Percentiles rank a stretch among this genome's conserved stretches.
Evolutionary conservation across 176 grass and related monocot genomes (phyloP).

Genomic region (Pontederia paniculata): DNA sequence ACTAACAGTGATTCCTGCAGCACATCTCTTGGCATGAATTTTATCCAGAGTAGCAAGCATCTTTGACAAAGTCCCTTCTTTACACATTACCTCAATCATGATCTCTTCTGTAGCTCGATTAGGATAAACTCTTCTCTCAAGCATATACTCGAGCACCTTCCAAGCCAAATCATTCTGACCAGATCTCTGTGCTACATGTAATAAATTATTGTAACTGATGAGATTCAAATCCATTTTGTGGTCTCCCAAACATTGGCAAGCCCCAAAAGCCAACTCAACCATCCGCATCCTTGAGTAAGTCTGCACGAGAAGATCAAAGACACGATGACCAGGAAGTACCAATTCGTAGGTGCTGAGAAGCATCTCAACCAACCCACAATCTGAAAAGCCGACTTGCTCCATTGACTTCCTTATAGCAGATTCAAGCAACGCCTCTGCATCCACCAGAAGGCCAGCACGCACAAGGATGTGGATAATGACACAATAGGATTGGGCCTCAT

Average conservation of each 20-base stretch:
- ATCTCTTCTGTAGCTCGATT: conserved; percentile 53
- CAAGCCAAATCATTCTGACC: conserved; percentile 39
- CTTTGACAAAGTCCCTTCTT: conserved; percentile 40
- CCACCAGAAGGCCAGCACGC: conserved; percentile 40
- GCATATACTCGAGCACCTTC: conserved; percentile 92
- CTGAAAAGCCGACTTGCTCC: neutral
- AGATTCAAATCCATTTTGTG: conserved; percentile 39
- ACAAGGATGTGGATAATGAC: conserved; percentile 65
- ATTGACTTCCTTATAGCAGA: conserved; percentile 33
- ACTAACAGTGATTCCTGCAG: conserved; percentile 32
- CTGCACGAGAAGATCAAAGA: conserved; percentile 77
- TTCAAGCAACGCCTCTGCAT: conserved; percentile 39
- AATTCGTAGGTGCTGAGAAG: conserved; percentile 38
- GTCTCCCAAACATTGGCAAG: conserved; percentile 42
- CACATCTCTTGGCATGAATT: conserved; percentile 54
- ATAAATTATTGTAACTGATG: conserved; percentile 57
- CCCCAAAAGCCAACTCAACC: conserved; percentile 40
- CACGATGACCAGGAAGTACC: conserved; percentile 34
- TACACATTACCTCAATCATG: conserved; percentile 53
- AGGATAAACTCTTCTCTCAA: conserved; percentile 51
- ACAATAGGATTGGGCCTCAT: conserved; percentile 44
- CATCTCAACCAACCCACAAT: neutral
- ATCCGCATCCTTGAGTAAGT: conserved; percentile 45
- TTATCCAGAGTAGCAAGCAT: conserved; percentile 24
- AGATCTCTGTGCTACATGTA: conserved; percentile 31